phyloP scores from a whole-genome alignment of 371 early-diverging fungal species.

The Zancudomyces culisetae region DNA sequence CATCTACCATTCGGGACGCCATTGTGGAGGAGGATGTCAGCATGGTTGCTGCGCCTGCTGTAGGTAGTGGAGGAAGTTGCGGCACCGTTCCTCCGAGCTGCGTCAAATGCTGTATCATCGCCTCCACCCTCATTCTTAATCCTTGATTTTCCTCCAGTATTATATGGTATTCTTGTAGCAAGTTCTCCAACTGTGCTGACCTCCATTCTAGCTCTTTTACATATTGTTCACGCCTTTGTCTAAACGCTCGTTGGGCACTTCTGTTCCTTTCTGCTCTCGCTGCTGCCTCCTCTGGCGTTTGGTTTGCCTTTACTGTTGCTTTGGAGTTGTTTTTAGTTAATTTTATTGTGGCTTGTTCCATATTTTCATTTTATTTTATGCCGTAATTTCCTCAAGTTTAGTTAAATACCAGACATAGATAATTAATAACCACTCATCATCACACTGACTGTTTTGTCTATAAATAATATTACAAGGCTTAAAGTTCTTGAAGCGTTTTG shows the following conservation, averaged over 20 bases:
- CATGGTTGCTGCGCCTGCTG: no score
- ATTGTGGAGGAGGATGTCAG: no score
- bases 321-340: no score
- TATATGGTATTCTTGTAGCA: slow-evolving; percentile 4
- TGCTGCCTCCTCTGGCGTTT: background rate
- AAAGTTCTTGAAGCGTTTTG: no score
- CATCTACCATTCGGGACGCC: no score
- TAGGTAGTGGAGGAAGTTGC: background rate
- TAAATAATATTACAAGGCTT: no score
- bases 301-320: background rate
- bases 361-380: no score
- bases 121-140: background rate
- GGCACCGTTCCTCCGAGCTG: background rate
- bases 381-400: no score
- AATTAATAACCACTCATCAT: no score
- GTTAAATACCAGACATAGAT: no score
- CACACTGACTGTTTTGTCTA: no score
- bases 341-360: no score
- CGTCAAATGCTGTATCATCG: background rate
- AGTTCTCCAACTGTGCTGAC: slow-evolving; percentile 41
- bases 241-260: slow-evolving; percentile 54
- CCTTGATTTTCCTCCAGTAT: background rate
- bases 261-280: slow-evolving; percentile 41
- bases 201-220: slow-evolving; percentile 37
- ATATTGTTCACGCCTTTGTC: slow-evolving; percentile 50